phyloP scores from a whole-genome alignment of 768 basidiomycete genomes.

The Punctularia strigosozonata region DNA sequence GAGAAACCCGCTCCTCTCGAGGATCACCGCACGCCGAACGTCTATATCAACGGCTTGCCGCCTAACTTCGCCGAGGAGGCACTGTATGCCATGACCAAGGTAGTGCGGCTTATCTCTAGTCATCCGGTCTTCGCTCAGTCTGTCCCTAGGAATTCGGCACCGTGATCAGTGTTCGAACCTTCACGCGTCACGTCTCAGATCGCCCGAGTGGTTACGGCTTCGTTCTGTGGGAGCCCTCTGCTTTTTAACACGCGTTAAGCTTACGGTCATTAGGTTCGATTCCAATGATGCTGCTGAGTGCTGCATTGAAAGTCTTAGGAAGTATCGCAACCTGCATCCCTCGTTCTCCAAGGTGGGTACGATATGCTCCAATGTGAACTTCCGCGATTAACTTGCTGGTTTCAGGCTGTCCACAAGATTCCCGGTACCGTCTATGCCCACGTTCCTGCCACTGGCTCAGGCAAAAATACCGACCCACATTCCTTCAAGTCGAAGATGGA shows the following conservation, averaged over 20 bases:
- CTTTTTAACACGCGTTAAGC: neutral
- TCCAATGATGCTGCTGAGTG: slow-evolving; percentile 55
- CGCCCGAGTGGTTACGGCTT: slow-evolving; percentile 58
- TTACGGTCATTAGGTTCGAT: slow-evolving; percentile 40
- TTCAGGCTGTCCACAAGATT: slow-evolving; percentile 69
- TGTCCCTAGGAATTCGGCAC: no score
- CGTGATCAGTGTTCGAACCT: slow-evolving; percentile 70
- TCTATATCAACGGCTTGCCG: slow-evolving; percentile 21
- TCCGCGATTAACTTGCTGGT: neutral
- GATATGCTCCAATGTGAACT: slow-evolving; percentile 1
- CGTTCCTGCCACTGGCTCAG: slow-evolving; percentile 5
- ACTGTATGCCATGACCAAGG: slow-evolving; percentile 55
- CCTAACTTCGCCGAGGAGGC: slow-evolving; percentile 43
- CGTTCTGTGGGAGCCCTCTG: slow-evolving; percentile 45
- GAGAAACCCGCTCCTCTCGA: no score
- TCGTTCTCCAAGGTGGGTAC: slow-evolving; percentile 69
- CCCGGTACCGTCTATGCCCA: slow-evolving; percentile 57
- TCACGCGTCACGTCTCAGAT: slow-evolving; percentile 30
- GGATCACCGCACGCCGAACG: slow-evolving; percentile 19
- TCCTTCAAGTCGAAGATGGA: slow-evolving; percentile 78
- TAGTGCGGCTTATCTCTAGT: no score
- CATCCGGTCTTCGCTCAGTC: no score
- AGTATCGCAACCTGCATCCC: slow-evolving; percentile 70
- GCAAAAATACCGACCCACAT: slow-evolving; percentile 9
- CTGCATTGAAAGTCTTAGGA: slow-evolving; percentile 61